Evolutionary conservation across 78 protist species (phyloP), one percentile per base, ranked within the genome.

Genomic region (Tieghemostelium lacteum): DNA sequence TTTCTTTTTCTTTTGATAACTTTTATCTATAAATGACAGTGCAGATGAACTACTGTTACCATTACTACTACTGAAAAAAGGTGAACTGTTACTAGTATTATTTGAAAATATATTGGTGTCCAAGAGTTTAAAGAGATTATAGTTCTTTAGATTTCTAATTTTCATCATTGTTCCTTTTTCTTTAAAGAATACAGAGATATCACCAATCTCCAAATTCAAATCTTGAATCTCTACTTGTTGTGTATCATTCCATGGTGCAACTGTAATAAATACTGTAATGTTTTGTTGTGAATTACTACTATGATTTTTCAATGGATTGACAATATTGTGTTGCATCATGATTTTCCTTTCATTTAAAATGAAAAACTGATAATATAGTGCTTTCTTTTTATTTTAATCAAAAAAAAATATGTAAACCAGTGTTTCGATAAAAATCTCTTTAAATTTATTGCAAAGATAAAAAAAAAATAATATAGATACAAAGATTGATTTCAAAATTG

Each of bases 181-280:
- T 69, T 80, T 65, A 55, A 54, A 65, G 29, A 67, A 80, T 19
- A 80, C 49, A 24, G 57, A 22, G 8, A 80, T 67, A 54, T 80
- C 76, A 17, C 88, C 88, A 49, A 69, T 49, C 14, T 69, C 33
- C 4, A 29, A 37, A 37, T 65, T 39, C 7, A 22, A 17, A 39
- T 39, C 36, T 1, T 37, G 0, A 37, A 65, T 39, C 1, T 19
- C 2, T 5, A 65, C 31, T 31, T 65, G 49, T 24, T 65, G 73
- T 40, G 75, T n/a, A 0, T 69, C 75, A 19, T 69, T 50, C 52
- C 52, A 45, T 6, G 52, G 52, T 10, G 52, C 6, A 45, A 45
- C 52, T 45, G 52, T 45, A 10, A 45, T 45, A 10, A 45, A 45
- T 45, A 45, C 10, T 14, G 52, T 45, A 45, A 45, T 45, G n/a